Conservation (phyloP, 2,329 filamentous ascomycete species). For the Cladorrhinum sp. region DNA sequence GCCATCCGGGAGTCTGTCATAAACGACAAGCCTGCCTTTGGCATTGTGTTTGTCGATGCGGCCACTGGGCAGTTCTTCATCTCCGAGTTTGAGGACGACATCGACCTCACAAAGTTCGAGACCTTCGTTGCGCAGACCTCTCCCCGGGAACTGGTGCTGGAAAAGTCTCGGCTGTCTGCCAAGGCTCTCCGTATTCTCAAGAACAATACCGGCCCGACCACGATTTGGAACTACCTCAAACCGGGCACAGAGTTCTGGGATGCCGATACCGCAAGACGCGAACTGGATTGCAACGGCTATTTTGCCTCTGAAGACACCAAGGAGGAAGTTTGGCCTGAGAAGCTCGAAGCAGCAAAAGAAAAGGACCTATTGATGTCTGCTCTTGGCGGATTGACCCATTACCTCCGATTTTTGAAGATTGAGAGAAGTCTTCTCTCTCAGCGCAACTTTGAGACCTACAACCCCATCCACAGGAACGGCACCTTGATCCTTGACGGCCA, state of each 20-base stretch:
- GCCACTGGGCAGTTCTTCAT: slow-evolving; percentile 93
- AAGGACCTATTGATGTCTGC: slow-evolving; percentile 88
- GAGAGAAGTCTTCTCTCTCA: slow-evolving; percentile 84
- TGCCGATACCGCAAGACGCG: slow-evolving; percentile 74
- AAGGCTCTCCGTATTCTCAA: slow-evolving; percentile 91
- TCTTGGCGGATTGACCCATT: slow-evolving; percentile 83
- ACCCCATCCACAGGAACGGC: slow-evolving; percentile 84
- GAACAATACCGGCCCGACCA: slow-evolving; percentile 89
- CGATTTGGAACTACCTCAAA: slow-evolving; percentile 93
- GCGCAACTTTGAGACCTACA: slow-evolving; percentile 87
- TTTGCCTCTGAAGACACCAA: slow-evolving; percentile 60
- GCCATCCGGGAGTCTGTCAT: slow-evolving; percentile 82
- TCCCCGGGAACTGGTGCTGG: slow-evolving; percentile 82
- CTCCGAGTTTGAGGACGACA: slow-evolving; percentile 88
- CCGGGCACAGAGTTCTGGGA: slow-evolving; percentile 87
- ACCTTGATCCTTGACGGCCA: slow-evolving; percentile 93
- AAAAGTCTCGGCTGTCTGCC: slow-evolving; percentile 82
- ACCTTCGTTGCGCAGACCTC: slow-evolving; percentile 91
- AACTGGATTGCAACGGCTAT: slow-evolving; percentile 76
- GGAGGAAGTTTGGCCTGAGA: slow-evolving; percentile 70
- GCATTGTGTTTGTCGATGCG: slow-evolving; percentile 90
- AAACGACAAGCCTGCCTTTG: slow-evolving; percentile 77
- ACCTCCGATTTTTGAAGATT: slow-evolving; percentile 81
- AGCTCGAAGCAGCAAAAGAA: slow-evolving; percentile 66
- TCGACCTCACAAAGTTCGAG: slow-evolving; percentile 93